Evolutionary conservation across 768 basidiomycete genomes (phyloP), one percentile per base, ranked within the genome.

Genomic region (Mycena epipterygia): DNA sequence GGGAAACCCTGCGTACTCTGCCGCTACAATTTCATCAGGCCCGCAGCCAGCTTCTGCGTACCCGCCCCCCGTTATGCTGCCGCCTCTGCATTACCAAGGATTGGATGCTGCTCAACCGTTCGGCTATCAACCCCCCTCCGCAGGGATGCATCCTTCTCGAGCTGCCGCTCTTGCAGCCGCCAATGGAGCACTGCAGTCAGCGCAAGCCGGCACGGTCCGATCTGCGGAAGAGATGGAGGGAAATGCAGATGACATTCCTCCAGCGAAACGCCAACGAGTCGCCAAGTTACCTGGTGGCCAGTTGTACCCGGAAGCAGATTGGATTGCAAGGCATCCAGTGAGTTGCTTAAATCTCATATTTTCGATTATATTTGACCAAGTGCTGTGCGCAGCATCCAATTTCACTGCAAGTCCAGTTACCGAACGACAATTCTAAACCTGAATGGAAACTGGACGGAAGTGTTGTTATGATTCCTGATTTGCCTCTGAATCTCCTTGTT

Each of bases 381-480:
- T 27, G 58, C 32, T 41, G 16, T 68, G 35, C 49, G 33, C 72
- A 92, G 91, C 93, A 97, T 74, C 93, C 97, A 16, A 95, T 99
- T 76, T 91, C 92, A 29, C 86, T 99, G 52, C 86, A 87, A 37
- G 85, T 99, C 4, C 95, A 97, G 78, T 85, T 99, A 72, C 96
- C 97, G 2, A 86, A 84, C 61, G 91, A 96, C 75, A 83, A 92
- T 1, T 89, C 91, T 37, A 96, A 94, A 78, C 92, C 96, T 0
- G 97, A 97, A 80, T 97, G 94, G 95, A 96, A 97, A 76, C 84
- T 98, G 62, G 90, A 97, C 76, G 97, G 96, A 0, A 87, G 86
- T 60, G 83, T 90, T 44, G 89, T 96, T 67, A 90, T 90, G 13
- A 86, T 99, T 66, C 87, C 90, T 1, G 95, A 98, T 66, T 81